These are phyloP conservation scores for Cymbopogon flexuosus DNA, from an alignment of 202 grass and related monocot species.

Conservation along the genomic window DNA sequence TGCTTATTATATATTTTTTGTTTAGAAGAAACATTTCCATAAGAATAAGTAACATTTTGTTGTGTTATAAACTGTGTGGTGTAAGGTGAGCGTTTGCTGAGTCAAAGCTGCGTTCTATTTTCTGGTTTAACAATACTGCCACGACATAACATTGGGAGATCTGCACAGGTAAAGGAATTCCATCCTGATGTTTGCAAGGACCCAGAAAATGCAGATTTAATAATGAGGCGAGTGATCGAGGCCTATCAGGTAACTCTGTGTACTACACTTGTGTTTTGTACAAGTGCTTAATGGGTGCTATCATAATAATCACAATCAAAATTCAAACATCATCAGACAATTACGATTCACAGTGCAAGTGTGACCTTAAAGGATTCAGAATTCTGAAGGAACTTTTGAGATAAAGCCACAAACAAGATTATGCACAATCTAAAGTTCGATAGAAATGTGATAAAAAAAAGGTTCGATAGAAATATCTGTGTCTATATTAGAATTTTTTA, in stretches of 20 bases:
- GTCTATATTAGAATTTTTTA: neutral
- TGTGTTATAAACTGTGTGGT: neutral
- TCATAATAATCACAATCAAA: neutral
- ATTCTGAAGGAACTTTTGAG: neutral
- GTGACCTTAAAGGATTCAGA: neutral
- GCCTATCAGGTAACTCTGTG: constrained; percentile 64
- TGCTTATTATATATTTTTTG: neutral
- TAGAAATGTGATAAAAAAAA: neutral
- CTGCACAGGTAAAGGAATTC: constrained; percentile 75
- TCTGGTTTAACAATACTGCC: neutral
- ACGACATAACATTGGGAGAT: constrained; percentile 6
- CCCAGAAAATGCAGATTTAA: constrained; percentile 46
- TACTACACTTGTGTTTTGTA: neutral
- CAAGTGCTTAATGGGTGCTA: neutral
- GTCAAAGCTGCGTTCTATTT: neutral
- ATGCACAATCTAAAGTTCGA: neutral
- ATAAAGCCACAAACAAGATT: neutral
- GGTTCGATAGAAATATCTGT: neutral
- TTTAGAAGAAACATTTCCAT: neutral
- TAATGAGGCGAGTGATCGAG: constrained; percentile 68
- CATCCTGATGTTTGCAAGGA: constrained; percentile 87
- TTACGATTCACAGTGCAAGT: neutral
- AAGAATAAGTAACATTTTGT: neutral
- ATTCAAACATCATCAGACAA: neutral
- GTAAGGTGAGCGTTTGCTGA: neutral